phyloP scores from a whole-genome alignment of 306 rosid species.

The Rosa lucieae region DNA sequence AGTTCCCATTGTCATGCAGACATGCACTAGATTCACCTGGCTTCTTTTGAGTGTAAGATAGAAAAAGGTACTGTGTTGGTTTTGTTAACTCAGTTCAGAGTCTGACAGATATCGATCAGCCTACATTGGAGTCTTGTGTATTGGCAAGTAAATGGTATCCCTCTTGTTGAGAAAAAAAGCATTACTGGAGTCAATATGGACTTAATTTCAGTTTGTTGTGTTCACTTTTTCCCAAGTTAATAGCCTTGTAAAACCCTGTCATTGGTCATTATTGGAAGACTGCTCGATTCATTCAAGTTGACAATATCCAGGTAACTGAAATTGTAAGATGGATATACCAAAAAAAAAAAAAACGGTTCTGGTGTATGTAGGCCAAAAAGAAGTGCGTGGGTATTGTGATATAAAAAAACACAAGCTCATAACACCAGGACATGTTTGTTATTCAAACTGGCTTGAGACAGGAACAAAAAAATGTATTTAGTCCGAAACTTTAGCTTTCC shows the following conservation, averaged over 20 bases:
- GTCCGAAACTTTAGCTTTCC: neutral
- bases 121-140: neutral
- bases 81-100: neutral
- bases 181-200: neutral
- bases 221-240: neutral
- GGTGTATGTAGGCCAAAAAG: neutral
- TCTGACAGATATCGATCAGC: neutral
- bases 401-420: no score
- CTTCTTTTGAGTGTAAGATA: neutral
- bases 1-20: no score
- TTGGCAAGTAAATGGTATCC: neutral
- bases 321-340: no score
- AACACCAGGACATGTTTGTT: neutral
- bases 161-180: neutral
- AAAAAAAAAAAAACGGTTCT: no score
- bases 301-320: no score
- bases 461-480: no score
- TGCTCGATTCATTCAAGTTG: no score
- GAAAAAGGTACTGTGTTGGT: neutral
- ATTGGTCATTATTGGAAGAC: neutral
- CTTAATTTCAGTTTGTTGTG: neutral
- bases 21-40: neutral
- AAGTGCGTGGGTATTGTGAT: no score
- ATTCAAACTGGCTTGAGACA: neutral
- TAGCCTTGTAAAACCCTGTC: neutral